Percentiles rank a stretch among this genome's conserved stretches.
These are phyloP conservation scores for Heterococcus sp. DNA, from an alignment of 108 stramenopile species.

Conservation along the genomic window DNA sequence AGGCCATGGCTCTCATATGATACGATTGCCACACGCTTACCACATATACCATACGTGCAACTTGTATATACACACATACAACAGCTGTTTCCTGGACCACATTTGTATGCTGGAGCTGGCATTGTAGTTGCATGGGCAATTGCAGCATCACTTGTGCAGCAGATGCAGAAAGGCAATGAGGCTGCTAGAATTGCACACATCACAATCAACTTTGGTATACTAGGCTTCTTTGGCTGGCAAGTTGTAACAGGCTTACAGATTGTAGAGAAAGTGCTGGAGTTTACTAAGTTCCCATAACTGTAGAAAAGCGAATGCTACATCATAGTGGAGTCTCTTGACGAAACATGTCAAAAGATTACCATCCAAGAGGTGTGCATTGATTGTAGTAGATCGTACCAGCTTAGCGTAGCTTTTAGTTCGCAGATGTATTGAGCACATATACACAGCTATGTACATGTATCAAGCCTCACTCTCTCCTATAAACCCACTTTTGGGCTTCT, in stretches of 20 bases:
- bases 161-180: slow-evolving; percentile 98
- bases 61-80: too few relatives aligned
- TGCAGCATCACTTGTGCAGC: slow-evolving; percentile 79
- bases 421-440: neutral
- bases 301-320: neutral
- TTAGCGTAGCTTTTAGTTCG: slow-evolving; percentile 3
- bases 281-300: slow-evolving; percentile 64
- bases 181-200: slow-evolving; percentile 84
- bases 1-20: neutral
- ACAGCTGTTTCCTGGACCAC: slow-evolving; percentile 88
- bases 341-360: too few relatives aligned
- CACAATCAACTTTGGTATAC: slow-evolving; percentile 78
- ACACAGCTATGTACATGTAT: neutral
- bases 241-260: slow-evolving; percentile 79
- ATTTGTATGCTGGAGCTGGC: slow-evolving; percentile 92
- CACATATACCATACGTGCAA: too few relatives aligned
- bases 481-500: too few relatives aligned
- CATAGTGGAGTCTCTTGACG: neutral
- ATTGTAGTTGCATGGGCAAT: slow-evolving; percentile 86
- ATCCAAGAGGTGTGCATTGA: neutral
- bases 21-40: too few relatives aligned
- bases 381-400: neutral
- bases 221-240: slow-evolving; percentile 90
- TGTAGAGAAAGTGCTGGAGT: slow-evolving; percentile 80
- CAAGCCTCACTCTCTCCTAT: neutral